phyloP scores from a whole-genome alignment of 2,329 filamentous ascomycete genomes.

The Alternaria sp. region DNA sequence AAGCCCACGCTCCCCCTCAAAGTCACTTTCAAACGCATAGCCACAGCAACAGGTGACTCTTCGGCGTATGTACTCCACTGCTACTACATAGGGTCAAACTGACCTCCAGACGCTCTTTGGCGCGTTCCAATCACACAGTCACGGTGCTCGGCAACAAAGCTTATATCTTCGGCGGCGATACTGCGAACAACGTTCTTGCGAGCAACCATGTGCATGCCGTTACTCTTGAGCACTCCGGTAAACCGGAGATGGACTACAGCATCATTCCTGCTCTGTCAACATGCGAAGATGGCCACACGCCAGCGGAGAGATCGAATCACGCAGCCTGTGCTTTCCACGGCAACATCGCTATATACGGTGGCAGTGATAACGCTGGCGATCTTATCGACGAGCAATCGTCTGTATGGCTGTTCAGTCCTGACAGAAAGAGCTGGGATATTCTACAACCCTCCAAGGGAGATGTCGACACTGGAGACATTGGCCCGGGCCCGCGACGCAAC shows the following conservation, averaged over 20 bases:
- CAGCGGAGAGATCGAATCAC: slow-evolving; percentile 46
- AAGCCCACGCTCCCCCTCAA: slow-evolving; percentile 53
- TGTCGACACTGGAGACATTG: slow-evolving; percentile 10
- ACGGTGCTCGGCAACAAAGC: slow-evolving; percentile 51
- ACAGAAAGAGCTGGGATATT: slow-evolving; percentile 35
- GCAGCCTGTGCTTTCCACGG: slow-evolving; percentile 50
- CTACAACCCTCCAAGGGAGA: slow-evolving; percentile 21
- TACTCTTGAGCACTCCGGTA: slow-evolving; percentile 40
- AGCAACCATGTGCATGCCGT: slow-evolving; percentile 53
- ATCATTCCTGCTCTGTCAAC: slow-evolving; percentile 51
- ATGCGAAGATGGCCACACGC: slow-evolving; percentile 38
- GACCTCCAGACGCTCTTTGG: slow-evolving; percentile 36
- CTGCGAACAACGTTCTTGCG: slow-evolving; percentile 43
- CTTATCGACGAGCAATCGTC: slow-evolving; percentile 45
- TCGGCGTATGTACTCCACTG: slow-evolving; percentile 27
- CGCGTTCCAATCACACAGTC: slow-evolving; percentile 48
- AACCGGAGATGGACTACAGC: slow-evolving; percentile 49
- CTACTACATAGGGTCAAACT: neutral
- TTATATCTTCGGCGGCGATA: slow-evolving; percentile 54
- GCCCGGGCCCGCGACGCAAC: slow-evolving; percentile 27
- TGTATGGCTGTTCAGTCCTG: slow-evolving; percentile 52
- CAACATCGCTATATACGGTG: slow-evolving; percentile 50
- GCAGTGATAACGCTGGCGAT: slow-evolving; percentile 37
- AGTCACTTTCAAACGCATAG: slow-evolving; percentile 51
- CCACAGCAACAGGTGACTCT: slow-evolving; percentile 44